Percentiles rank a stretch among this genome's conserved stretches.
Conservation (phyloP, 129 eudicot species). For the Ambrosia trifida region DNA sequence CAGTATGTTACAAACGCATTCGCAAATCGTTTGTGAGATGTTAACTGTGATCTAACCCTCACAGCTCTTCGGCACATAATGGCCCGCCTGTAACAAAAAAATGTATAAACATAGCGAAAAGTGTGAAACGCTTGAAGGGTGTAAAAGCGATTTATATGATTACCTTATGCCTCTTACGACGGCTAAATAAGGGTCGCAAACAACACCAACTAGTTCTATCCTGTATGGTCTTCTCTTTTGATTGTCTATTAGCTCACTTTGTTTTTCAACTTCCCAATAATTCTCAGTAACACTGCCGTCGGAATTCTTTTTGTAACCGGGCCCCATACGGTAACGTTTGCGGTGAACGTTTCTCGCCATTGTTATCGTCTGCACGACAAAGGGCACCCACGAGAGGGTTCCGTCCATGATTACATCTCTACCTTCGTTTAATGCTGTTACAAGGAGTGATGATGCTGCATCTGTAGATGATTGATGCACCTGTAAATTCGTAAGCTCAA, state of each 20-base stretch:
- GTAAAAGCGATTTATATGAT: neutral
- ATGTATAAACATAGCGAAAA: neutral
- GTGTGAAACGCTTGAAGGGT: neutral
- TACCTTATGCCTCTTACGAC: constrained; percentile 96
- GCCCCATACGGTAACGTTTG: constrained; percentile 89
- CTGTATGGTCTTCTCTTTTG: constrained; percentile 82
- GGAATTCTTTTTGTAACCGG: constrained; percentile 62
- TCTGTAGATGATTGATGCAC: constrained; percentile 98
- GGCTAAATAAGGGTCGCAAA: constrained; percentile 95
- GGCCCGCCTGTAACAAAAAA: constrained; percentile 62
- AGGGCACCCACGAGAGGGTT: constrained; percentile 91
- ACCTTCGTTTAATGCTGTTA: constrained; percentile 95
- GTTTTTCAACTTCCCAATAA: constrained; percentile 93
- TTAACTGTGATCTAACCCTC: constrained; percentile 86
- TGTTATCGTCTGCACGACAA: constrained; percentile 92
- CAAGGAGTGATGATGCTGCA: constrained; percentile 95
- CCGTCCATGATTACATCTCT: constrained; percentile 98
- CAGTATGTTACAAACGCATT: constrained; percentile 84
- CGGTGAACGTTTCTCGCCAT: constrained; percentile 98
- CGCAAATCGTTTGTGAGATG: constrained; percentile 97
- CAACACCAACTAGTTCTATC: constrained; percentile 88
- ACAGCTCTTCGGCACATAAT: constrained; percentile 94
- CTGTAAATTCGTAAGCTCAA: constrained; percentile 37
- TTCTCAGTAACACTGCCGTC: constrained; percentile 74
- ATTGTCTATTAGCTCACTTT: constrained; percentile 47